Base-by-base conservation (phyloP, 495 filamentous ascomycete species). In the Lasiosphaeris hirsuta region DNA sequence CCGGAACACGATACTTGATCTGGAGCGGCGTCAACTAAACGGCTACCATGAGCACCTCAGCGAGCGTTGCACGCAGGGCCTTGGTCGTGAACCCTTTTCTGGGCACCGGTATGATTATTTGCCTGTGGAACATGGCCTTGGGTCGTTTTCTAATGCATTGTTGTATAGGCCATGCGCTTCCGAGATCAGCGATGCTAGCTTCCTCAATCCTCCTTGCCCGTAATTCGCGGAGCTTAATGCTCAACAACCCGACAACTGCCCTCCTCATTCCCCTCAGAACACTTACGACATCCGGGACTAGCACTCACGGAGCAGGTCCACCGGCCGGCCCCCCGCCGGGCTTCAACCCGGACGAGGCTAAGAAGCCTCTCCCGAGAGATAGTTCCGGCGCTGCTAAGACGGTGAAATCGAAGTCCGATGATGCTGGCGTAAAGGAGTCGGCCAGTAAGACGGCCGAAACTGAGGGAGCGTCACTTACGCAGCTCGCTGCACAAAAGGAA, bases 311-410 rank as follows among this genome's bases (percentile, higher is more conserved):
- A 38, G 58, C 63, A 52, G 76, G 80, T 37, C 75, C 74, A 14
- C 70, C 79, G 18, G 76, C 75, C 43, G 86, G 84, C 14, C 94
- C 94, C 36, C 93, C 94, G 46, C 94, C 94, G 9, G 95, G 94
- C 8, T 99, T 97, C 80, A 92, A 96, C 68, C 76, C 90, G 13
- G 86, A 96, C 67, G 75, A 90, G 71, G 94, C 94, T 38, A 96
- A 92, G 81, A 95, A 90, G 63, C 91, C 94, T 2, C 76, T 94
- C 37, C 77, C 83, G 0, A 77, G 76, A 57, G 81, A 79, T 10
- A 57, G 69, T 18, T 58, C 73, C 18, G 54, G 73, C 57, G 59
- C 68, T 14, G 43, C 71, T 10, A 75, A 83, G 63, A 68, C 67
- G 23, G 60, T 70, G 23, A 73, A 71, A 54, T 30, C 68, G 9